These are phyloP conservation scores for Oryza officinalis DNA, from an alignment of 176 grass and related monocot genomes.

Conservation along the genomic window DNA sequence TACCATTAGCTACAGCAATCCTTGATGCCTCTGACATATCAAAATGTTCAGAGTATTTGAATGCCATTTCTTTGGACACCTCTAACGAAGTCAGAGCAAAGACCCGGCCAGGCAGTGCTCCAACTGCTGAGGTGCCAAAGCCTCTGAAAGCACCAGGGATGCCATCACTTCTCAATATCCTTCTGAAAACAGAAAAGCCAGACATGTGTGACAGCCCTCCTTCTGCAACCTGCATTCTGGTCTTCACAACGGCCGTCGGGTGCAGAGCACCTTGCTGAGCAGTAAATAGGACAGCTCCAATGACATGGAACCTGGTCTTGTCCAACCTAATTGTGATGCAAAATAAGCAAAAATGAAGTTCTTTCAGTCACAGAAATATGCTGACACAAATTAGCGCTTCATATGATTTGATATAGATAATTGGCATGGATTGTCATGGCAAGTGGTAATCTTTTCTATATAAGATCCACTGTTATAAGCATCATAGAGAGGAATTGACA, in stretches of 20 bases:
- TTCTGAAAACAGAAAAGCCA: conserved; percentile 76
- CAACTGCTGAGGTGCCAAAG: conserved; percentile 83
- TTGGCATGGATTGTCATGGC: not conserved
- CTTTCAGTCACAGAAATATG: conserved; percentile 3
- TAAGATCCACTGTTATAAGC: not conserved
- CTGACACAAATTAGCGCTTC: not conserved
- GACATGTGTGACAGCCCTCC: conserved; percentile 66
- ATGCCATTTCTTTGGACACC: conserved; percentile 78
- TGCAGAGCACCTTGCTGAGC: conserved; percentile 82
- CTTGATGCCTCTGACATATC: conserved; percentile 72
- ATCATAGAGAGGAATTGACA: not conserved
- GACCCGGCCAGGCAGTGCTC: conserved; percentile 79
- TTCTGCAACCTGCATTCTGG: conserved; percentile 84
- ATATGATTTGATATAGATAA: not conserved
- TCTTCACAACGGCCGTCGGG: conserved; percentile 90
- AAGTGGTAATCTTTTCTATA: not conserved
- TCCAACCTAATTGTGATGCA: conserved; percentile 62
- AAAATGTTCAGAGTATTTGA: conserved; percentile 66
- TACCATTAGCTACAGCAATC: conserved; percentile 71
- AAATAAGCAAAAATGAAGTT: not conserved
- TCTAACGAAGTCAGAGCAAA: conserved; percentile 86
- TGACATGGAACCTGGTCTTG: conserved; percentile 90
- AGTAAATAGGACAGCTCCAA: conserved; percentile 83
- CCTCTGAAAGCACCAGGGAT: conserved; percentile 83
- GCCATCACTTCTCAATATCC: conserved; percentile 76